A percentile compares a stretch with the other conserved stretches of the same genome.
These are phyloP conservation scores for Candida odintsovae DNA, from an alignment of 805 yeast genomes.

Conservation along the genomic window DNA sequence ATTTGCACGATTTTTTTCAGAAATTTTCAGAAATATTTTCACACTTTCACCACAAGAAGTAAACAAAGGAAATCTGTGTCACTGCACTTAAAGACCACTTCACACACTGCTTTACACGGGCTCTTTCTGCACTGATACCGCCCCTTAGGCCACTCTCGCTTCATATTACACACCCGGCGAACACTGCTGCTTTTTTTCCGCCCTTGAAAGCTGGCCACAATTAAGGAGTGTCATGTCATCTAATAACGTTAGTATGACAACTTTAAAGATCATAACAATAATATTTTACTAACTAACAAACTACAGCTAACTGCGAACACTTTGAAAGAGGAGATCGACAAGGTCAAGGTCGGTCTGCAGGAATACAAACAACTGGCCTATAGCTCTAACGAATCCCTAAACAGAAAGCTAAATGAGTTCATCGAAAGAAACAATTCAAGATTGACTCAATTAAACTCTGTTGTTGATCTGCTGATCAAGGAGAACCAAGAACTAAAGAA, in stretches of 20 bases:
- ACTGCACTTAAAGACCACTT: too few relatives aligned
- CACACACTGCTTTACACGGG: background rate
- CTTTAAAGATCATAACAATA: background rate
- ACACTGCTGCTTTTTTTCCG: background rate
- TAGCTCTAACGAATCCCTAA: conserved; percentile 16
- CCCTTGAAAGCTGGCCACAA: background rate
- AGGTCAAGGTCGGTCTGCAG: conserved; percentile 17
- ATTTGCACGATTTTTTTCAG: background rate
- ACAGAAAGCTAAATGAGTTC: conserved; percentile 18
- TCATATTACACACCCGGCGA: background rate
- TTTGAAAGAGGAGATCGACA: conserved; percentile 21
- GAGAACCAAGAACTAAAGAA: conserved; percentile 23
- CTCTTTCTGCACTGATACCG: background rate
- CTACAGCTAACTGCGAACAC: conserved; percentile 2
- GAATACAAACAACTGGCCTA: conserved; percentile 17
- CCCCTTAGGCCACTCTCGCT: background rate
- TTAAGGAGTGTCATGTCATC: conserved; percentile 2
- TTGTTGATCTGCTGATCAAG: conserved; percentile 20
- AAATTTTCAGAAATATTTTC: conserved; percentile 1
- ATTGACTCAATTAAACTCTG: conserved; percentile 16
- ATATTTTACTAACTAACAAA: background rate
- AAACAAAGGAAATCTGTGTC: conserved; percentile 4
- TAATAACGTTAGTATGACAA: conserved; percentile 2
- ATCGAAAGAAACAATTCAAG: conserved; percentile 19
- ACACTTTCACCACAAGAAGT: conserved; percentile 1